These are phyloP conservation scores for Hemileccinum impolitum DNA, from an alignment of 768 basidiomycete genomes.

Conservation along the genomic window DNA sequence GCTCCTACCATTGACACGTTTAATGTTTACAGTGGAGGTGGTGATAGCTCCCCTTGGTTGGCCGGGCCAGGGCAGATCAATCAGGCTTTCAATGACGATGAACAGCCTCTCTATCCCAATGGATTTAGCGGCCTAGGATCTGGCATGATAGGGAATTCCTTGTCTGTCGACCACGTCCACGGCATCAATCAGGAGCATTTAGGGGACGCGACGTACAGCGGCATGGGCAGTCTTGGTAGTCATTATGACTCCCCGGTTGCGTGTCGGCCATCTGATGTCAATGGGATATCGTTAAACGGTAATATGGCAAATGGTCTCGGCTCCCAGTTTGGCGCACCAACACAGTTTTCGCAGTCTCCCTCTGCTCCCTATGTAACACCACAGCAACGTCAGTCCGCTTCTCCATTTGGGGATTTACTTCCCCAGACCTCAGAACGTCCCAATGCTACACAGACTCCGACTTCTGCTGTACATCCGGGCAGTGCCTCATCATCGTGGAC, in stretches of 20 bases:
- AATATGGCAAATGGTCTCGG: conserved; percentile 16
- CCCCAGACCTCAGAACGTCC: conserved; percentile 17
- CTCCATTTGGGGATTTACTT: conserved; percentile 23
- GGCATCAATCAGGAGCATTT: conserved; percentile 27
- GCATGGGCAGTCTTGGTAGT: conserved; percentile 19
- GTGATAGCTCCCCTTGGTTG: conserved; percentile 34
- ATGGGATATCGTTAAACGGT: conserved; percentile 21
- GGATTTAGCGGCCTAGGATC: conserved; percentile 23
- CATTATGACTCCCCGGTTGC: conserved; percentile 23
- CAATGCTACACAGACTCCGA: conserved; percentile 17
- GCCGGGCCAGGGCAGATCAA: conserved; percentile 22
- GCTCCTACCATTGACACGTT: conserved; percentile 38
- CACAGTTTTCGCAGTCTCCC: conserved; percentile 22
- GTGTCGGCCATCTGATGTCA: conserved; percentile 23
- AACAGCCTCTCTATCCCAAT: conserved; percentile 23
- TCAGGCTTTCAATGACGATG: conserved; percentile 20
- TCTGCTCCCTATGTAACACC: conserved; percentile 14
- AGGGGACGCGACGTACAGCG: conserved; percentile 21
- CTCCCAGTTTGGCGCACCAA: conserved; percentile 18
- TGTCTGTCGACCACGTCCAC: conserved; percentile 22
- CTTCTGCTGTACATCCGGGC: conserved; percentile 22
- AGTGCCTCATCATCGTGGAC: conserved; percentile 24
- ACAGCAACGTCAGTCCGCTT: conserved; percentile 19
- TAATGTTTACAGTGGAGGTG: conserved; percentile 33
- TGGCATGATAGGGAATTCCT: conserved; percentile 12